Evolutionary conservation across 495 filamentous ascomycete genomes (phyloP).

Genomic region (Aspergillus conjunctus): DNA sequence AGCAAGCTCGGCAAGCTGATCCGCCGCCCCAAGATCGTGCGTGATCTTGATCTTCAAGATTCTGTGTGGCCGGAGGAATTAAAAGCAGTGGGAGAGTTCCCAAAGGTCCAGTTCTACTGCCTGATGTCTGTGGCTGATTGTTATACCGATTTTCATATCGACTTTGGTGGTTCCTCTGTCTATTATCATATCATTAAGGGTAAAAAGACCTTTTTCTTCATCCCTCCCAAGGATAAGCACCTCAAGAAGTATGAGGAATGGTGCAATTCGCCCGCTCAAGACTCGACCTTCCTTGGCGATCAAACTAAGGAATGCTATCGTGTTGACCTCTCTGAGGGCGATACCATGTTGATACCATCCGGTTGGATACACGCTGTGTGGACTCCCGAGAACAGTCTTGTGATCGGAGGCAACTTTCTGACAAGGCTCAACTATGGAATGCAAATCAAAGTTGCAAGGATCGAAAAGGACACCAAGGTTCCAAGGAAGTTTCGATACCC

Average conservation of each 20-base stretch:
- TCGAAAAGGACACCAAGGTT: slow-evolving; percentile 74
- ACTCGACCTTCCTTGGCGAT: slow-evolving; percentile 65
- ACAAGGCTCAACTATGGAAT: slow-evolving; percentile 70
- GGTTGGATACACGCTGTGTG: slow-evolving; percentile 84
- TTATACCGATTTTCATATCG: slow-evolving; percentile 80
- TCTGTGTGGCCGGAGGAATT: slow-evolving; percentile 69
- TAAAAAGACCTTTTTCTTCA: slow-evolving; percentile 79
- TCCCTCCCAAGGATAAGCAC: slow-evolving; percentile 72
- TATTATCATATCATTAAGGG: slow-evolving; percentile 79
- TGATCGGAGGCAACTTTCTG: slow-evolving; percentile 77
- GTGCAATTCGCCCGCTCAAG: slow-evolving; percentile 73
- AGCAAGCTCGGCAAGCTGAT: slow-evolving; percentile 67
- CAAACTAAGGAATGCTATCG: slow-evolving; percentile 75
- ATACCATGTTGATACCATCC: slow-evolving; percentile 78
- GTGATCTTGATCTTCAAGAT: slow-evolving; percentile 72
- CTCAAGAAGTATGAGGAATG: slow-evolving; percentile 79
- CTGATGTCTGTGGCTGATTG: slow-evolving; percentile 80
- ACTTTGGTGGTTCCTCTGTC: slow-evolving; percentile 78
- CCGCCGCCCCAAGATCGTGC: slow-evolving; percentile 67
- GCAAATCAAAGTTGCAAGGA: slow-evolving; percentile 69
- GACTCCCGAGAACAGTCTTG: slow-evolving; percentile 74
- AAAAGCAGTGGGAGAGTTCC: slow-evolving; percentile 56
- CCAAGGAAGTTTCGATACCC: slow-evolving; percentile 71
- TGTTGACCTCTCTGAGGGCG: slow-evolving; percentile 70
- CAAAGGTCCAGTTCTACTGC: slow-evolving; percentile 71